These are phyloP conservation scores for Leishmania guyanensis DNA, from an alignment of 208 protist genomes.

Conservation along the genomic window DNA sequence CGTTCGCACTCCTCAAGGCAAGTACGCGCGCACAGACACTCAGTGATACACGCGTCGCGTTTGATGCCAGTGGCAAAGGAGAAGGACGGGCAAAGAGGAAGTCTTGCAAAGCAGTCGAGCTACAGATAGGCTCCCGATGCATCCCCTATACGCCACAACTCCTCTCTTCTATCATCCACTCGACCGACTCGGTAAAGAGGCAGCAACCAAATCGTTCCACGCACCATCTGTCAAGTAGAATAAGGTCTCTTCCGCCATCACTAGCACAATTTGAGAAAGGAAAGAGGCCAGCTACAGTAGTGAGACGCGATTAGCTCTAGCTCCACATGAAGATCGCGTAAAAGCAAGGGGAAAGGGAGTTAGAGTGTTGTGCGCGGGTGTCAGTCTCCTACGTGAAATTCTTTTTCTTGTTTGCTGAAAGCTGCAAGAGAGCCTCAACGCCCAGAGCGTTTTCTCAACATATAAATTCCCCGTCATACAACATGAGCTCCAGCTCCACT, in stretches of 20 bases:
- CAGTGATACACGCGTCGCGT: neutral
- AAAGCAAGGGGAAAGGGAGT: neutral
- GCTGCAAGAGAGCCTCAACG: neutral
- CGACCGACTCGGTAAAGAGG: neutral
- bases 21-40: neutral
- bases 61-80: neutral
- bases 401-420: neutral
- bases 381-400: neutral
- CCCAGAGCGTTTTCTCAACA: neutral
- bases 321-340: neutral
- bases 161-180: neutral
- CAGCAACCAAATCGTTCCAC: neutral
- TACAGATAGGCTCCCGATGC: neutral
- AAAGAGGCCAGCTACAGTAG: neutral
- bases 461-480: neutral
- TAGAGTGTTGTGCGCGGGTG: neutral
- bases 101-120: neutral
- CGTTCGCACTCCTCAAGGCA: neutral
- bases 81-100: neutral
- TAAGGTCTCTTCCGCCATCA: neutral
- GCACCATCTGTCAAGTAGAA: neutral
- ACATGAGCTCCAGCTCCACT: neutral
- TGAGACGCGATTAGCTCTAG: neutral
- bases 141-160: neutral
- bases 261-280: neutral